Evolutionary conservation across 2,329 filamentous ascomycete genomes (phyloP), one percentile per base, ranked within the genome.

Genomic region (Macrophomina pseudophaseolina): DNA sequence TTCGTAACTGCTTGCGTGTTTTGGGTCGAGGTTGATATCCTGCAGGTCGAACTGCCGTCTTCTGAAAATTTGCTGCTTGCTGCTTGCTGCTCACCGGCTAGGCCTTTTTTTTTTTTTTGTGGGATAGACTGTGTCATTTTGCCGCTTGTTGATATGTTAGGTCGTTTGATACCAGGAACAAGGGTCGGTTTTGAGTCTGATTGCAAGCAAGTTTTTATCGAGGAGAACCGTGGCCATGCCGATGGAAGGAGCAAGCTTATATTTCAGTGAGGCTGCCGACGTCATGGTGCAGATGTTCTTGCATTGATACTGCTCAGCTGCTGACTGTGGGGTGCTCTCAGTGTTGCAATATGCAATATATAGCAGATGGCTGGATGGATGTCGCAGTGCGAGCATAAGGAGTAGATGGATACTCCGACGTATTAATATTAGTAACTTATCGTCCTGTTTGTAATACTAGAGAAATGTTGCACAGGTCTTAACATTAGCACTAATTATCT

Each of bases 101-200:
- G 30, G 8, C 23, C 23, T 23, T 23, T 1, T 23, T 23, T 23
- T 23, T 23, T 23, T 32, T 58, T 32, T 18, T 30, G 3, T 28
- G 32, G n/a, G 42, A 28, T 49, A 35, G 42, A 48, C 14, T 9
- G n/a, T 49, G 28, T 49, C 4, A 7, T 33, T 48, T 38, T 9
- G 40, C 56, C 48, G 56, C 3, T 49, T 49, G n/a, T 28, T 62
- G 7, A 28, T 40, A 28, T 30, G 9, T 32, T 38, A n/a, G 16
- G 33, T 59, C 4, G 53, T 30, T 58, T 12, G n/a, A 28, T 58
- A 54, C 52, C 52, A 38, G 23, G 52, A 54, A 28, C n/a, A 53
- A 53, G 52, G 38, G 32, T 9, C 2, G 14, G 52, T 38, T 23
- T 53, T 33, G 16, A 35, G 11, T 33, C 38, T 9, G 18, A n/a